Conservation (phyloP, 2,329 filamentous ascomycete genomes). For the Gnomoniopsis sp. region DNA sequence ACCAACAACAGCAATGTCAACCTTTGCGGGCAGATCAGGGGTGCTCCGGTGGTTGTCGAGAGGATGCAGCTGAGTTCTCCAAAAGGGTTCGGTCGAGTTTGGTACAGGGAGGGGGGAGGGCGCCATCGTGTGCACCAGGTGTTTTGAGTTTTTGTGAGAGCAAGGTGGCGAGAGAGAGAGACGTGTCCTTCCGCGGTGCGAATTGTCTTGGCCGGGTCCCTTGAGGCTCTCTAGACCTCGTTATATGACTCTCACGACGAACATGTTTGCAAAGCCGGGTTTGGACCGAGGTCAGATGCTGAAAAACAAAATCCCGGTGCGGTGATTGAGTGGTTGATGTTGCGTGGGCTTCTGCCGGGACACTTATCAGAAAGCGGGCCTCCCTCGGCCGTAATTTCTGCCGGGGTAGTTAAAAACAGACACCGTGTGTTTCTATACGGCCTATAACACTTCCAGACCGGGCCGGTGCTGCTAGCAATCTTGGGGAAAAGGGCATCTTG, state of each 20-base stretch:
- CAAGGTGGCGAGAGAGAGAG: background rate
- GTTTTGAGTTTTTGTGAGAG: background rate
- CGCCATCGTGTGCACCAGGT: background rate
- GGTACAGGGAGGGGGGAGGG: conserved; percentile 24
- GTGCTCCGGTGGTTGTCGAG: conserved; percentile 39
- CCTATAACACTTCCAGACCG: no score
- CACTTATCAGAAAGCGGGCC: conserved; percentile 8
- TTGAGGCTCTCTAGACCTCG: background rate
- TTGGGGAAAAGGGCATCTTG: no score
- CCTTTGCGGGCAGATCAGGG: conserved; percentile 32
- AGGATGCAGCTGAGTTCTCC: conserved; percentile 35
- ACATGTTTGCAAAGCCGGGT: background rate
- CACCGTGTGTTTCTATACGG: no score
- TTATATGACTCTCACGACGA: background rate
- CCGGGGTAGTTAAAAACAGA: no score
- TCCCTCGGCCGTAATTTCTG: no score
- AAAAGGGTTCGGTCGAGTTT: conserved; percentile 34
- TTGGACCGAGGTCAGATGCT: background rate
- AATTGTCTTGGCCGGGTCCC: background rate
- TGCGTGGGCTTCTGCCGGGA: background rate
- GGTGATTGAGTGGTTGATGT: background rate
- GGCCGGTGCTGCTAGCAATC: no score
- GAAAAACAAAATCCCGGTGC: no score
- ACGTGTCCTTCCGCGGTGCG: background rate
- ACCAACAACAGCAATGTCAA: conserved; percentile 45